Evolutionary conservation across 495 filamentous ascomycete species (phyloP).

Genomic region (Collariella sp.): DNA sequence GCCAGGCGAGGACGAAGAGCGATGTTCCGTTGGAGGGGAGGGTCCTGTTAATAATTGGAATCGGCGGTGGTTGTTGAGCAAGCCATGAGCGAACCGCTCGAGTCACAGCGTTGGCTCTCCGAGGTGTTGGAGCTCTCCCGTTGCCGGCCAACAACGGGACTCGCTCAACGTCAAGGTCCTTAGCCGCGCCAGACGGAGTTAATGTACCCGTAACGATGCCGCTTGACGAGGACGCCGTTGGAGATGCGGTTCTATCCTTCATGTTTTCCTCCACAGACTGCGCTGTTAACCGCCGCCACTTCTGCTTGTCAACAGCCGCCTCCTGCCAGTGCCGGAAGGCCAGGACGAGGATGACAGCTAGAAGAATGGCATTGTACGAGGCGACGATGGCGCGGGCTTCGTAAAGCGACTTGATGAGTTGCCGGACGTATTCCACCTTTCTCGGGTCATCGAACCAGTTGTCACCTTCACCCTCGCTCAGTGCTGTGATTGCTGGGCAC

Average conservation of each 20-base stretch:
- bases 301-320: conserved; percentile 12
- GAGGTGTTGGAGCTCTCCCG: not conserved
- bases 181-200: conserved; percentile 1
- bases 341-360: conserved; percentile 23
- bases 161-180: conserved; percentile 15
- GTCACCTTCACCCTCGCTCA: not conserved
- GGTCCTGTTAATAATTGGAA: conserved; percentile 46
- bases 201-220: conserved; percentile 6
- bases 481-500: not conserved
- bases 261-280: no score
- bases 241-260: not conserved
- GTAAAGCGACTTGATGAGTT: conserved; percentile 26
- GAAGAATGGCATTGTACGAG: conserved; percentile 30
- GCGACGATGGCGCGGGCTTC: conserved; percentile 27
- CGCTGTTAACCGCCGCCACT: conserved; percentile 8
- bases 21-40: conserved; percentile 47
- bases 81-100: conserved; percentile 27
- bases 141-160: conserved; percentile 7
- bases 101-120: not conserved
- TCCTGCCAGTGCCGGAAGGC: conserved; percentile 23
- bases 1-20: conserved; percentile 39
- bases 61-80: conserved; percentile 45
- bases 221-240: conserved; percentile 12
- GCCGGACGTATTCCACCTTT: conserved; percentile 26
- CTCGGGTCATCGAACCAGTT: conserved; percentile 22